A percentile compares a stretch with the other conserved stretches of the same genome.
Conservation (phyloP, 768 basidiomycete species). For the Tylopilus vinaceipallidus region DNA sequence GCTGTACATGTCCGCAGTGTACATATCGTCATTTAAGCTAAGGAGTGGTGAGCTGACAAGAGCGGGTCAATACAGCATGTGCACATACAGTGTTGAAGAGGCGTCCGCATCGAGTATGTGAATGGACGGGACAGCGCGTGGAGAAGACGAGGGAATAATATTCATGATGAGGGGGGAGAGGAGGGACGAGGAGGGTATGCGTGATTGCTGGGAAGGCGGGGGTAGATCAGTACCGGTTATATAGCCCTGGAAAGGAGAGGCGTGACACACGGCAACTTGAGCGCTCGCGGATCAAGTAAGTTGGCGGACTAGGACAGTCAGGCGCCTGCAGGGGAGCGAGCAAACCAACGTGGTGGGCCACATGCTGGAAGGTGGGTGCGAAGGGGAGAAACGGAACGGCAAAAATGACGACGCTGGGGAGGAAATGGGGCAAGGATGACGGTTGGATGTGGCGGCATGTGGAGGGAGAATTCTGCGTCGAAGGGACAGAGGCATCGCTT, state of each 20-base stretch:
- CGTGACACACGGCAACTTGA: conserved; percentile 14
- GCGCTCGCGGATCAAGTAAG: conserved; percentile 1
- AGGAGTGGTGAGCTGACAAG: conserved; percentile 7
- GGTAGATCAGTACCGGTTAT: conserved; percentile 14
- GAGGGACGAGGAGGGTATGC: conserved; percentile 1
- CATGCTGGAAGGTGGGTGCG: conserved; percentile 1
- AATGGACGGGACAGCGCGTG: conserved; percentile 17
- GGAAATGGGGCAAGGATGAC: not conserved
- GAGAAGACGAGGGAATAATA: not conserved
- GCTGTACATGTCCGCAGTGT: not conserved
- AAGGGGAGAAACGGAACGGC: not conserved
- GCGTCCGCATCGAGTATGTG: conserved; percentile 13
- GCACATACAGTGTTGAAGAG: conserved; percentile 12
- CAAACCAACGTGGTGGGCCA: conserved; percentile 3
- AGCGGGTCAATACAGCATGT: conserved; percentile 2
- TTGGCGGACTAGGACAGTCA: not conserved
- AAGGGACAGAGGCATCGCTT: conserved; percentile 16
- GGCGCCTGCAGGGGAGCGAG: conserved; percentile 9
- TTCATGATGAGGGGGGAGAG: conserved; percentile 12
- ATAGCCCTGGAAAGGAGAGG: conserved; percentile 12
- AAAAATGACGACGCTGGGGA: conserved; percentile 6
- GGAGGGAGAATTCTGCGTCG: conserved; percentile 3
- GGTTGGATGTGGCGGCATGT: not conserved
- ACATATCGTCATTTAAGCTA: conserved; percentile 9
- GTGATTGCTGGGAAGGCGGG: conserved; percentile 6